Base-by-base conservation (phyloP, 2,329 filamentous ascomycete species). In the Arthrobotrys conoides region DNA sequence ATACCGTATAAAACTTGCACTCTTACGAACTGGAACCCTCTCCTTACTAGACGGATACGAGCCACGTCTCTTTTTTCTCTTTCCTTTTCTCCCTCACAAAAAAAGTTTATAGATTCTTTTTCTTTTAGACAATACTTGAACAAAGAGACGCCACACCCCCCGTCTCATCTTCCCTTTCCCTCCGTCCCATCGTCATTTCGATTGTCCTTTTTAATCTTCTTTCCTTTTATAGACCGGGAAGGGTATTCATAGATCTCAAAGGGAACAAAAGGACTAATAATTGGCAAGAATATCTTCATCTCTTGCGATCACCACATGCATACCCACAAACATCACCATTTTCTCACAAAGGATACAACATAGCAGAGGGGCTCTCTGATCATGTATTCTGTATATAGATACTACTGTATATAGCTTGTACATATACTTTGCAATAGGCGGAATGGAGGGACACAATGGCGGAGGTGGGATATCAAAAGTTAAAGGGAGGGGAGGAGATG, bases 31-130 rank as follows among this genome's bases (percentile, higher is more conserved):
- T 27, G 57, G 36, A 61, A 61, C 33, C 53, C 57, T 61, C 57
- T 61, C 57, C 36, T 36, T 61, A 27, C 36, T 61, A 61, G 57
- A 51, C 57, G 57, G 57, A 44, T 44, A 61, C 57, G 57, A 61
- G n/a, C 53, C 27, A 14, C 70, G 51, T 41, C 49, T 73, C 14
- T 41, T 49, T 18, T 38, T 24, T 38, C 12, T 22, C 18, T 41
- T 24, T 55, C 36, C 22, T 41, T 22, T 27, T 57, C 36, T 27
- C 12, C 36, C 12, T 5, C 22, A 8, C 33, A 59, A 20, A 70
- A 70, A 73, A 73, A 67, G 61, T 65, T 73, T 67, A 73, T 66
- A 73, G 61, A 73, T 73, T 33, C 65, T n/a, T n/a, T n/a, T 59
- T 59, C 53, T 14, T 41, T 59, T 59, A 9, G 44, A 51, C 9